A percentile compares a stretch with the other conserved stretches of the same genome.
Evolutionary conservation across 495 filamentous ascomycete genomes (phyloP).

Genomic region (Neurospora sp.): DNA sequence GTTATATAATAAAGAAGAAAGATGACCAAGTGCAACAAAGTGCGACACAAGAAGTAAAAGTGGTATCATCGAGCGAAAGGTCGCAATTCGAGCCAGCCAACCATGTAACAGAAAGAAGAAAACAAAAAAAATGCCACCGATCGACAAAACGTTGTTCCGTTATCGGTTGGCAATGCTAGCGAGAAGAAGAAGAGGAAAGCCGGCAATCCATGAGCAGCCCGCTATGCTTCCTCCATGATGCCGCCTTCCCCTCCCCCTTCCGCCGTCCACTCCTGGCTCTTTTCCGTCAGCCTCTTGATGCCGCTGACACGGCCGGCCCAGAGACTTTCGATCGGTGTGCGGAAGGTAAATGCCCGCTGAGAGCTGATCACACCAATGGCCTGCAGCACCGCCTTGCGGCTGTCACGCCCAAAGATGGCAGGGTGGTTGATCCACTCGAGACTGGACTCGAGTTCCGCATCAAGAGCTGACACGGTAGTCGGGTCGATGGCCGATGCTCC

Average conservation of each 20-base stretch:
- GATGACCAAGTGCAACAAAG: not conserved
- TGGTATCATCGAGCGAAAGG: not conserved
- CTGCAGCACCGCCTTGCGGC: conserved; percentile 89
- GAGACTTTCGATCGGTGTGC: conserved; percentile 72
- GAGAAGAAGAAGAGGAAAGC: not conserved
- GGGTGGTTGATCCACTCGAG: conserved; percentile 99
- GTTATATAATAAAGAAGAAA: not conserved
- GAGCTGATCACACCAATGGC: conserved; percentile 93
- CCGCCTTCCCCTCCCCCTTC: conserved; percentile 68
- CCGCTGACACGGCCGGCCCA: conserved; percentile 76
- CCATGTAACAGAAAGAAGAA: not conserved
- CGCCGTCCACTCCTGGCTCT: conserved; percentile 78
- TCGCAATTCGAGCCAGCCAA: not conserved
- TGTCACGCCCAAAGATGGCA: conserved; percentile 90
- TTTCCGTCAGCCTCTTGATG: conserved; percentile 65
- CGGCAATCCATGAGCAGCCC: not conserved
- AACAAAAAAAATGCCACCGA: not conserved
- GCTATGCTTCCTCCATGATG: conserved; percentile 62
- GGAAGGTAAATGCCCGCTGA: conserved; percentile 89
- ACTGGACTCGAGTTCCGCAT: conserved; percentile 81
- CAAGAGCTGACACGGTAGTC: conserved; percentile 72
- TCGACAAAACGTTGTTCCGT: not conserved
- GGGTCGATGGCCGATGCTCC: conserved; percentile 60
- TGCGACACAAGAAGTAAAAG: not conserved
- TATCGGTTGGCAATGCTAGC: not conserved